Conservation (phyloP, 192 early-diverging fungal genomes). For the Coemansia sp. region DNA sequence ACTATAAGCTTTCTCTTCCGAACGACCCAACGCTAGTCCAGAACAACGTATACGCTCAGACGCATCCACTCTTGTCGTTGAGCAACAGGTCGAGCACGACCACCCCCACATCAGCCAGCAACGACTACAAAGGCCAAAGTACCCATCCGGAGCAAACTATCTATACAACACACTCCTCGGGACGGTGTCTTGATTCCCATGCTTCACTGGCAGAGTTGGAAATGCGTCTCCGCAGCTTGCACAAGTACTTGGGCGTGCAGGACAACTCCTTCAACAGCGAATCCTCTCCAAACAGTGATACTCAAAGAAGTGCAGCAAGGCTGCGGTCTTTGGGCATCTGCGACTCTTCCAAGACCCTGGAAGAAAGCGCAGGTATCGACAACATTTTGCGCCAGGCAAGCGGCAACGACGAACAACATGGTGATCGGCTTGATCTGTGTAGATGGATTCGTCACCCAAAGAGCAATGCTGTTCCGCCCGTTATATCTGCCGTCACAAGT, state of each 20-base stretch:
- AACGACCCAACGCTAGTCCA: not conserved
- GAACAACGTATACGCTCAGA: not conserved
- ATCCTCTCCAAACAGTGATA: not conserved
- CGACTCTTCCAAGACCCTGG: conserved; percentile 6
- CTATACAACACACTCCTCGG: not conserved
- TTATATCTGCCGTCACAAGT: not conserved
- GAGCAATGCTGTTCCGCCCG: not conserved
- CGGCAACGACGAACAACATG: not conserved
- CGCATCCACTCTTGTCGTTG: not conserved
- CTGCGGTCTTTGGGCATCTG: not conserved
- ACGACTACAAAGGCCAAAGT: not conserved
- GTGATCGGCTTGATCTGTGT: conserved; percentile 28
- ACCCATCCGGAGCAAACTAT: not conserved
- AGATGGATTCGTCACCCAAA: conserved; percentile 29
- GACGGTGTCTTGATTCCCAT: conserved; percentile 1
- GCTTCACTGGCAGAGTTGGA: conserved; percentile 2
- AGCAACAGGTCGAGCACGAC: conserved; percentile 1
- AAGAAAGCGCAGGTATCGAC: not conserved
- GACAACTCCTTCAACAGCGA: not conserved
- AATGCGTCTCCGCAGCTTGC: conserved; percentile 6
- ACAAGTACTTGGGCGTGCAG: not conserved
- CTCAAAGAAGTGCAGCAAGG: not conserved
- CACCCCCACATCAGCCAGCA: not conserved
- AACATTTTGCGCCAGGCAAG: not conserved
- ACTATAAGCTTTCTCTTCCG: not conserved